These are phyloP conservation scores for Roridomyces roridus DNA, from an alignment of 768 basidiomycete species.

Conservation along the genomic window DNA sequence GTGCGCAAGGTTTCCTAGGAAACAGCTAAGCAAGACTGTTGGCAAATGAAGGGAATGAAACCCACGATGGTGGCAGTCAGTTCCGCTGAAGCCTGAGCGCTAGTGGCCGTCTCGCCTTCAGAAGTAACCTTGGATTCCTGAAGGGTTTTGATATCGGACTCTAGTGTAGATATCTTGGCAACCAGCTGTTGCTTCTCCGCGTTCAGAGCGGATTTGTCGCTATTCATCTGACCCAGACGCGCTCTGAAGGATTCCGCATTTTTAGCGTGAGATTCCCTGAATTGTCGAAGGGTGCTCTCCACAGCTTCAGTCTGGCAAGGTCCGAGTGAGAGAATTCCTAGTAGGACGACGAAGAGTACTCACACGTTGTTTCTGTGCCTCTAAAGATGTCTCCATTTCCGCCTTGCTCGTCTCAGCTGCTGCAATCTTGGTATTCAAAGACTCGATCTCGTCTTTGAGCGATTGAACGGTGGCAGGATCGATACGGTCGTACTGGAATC, in stretches of 20 bases:
- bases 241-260: conserved; percentile 30
- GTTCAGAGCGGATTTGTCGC: conserved; percentile 38
- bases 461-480: conserved; percentile 86
- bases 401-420: conserved; percentile 21
- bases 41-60: conserved; percentile 1
- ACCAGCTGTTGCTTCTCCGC: conserved; percentile 47
- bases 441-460: conserved; percentile 74
- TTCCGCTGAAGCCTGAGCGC: conserved; percentile 28
- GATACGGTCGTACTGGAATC: conserved; percentile 78
- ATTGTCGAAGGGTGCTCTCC: conserved; percentile 49
- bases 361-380: conserved; percentile 38
- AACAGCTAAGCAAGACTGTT: neutral
- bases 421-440: conserved; percentile 42
- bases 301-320: conserved; percentile 43
- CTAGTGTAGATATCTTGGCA: conserved; percentile 42
- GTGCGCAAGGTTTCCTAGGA: conserved; percentile 56
- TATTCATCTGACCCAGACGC: conserved; percentile 42
- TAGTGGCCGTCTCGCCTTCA: conserved; percentile 27
- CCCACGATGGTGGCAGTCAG: conserved; percentile 43
- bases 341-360: conserved; percentile 15
- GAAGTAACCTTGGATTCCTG: conserved; percentile 29
- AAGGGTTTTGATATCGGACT: conserved; percentile 41
- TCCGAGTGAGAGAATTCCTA: neutral
- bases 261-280: conserved; percentile 30
- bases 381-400: conserved; percentile 36